Base-by-base conservation (phyloP, 306 rosid species). In the Pterocarpus santalinus region DNA sequence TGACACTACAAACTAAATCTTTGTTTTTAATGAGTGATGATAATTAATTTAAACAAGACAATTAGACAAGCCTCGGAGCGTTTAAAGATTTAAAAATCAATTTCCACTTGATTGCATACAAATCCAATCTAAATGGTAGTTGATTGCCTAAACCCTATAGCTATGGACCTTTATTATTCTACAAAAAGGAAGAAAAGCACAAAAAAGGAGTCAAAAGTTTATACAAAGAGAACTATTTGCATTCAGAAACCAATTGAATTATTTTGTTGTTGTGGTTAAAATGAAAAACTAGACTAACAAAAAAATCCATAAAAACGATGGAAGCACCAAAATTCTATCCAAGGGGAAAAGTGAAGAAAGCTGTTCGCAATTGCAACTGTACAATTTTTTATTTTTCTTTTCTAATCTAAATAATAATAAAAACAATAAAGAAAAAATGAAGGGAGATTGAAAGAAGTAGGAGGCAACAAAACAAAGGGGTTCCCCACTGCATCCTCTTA, bases 401-500 rank as follows among this genome's bases (percentile, higher is more conserved):
- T 5, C 8, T 5, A 43, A 0, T 5, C 9, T 13, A 46, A 76
- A 46, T 36, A 46, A 44, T 14, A 35, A 44, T 6, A 4, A 28
- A 22, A 49, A 11, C 2, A 4, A n/a, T 0, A 2, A 35, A 0
- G 15, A 28, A 3, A 43, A 63, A 3, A 22, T 13, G 13, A 55
- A 47, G 63, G 38, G 13, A 43, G 16, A 85, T 12, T 77, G 83
- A 88, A 80, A 75, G 70, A 85, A 86, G 89, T 10, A 76, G 30
- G 41, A 68, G 85, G 82, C 63, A 83, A 75, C 44, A 81, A 83
- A 55, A 55, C 61, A 55, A 7, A 16, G 61, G 22, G 78, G 77
- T 80, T 87, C 90, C 90, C 92, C 85, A 85, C 91, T 78, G 82
- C 91, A 81, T 77, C 83, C 83, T 80, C 90, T 49, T 88, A 62